Evolutionary conservation across 2,329 filamentous ascomycete genomes (phyloP).

Genomic region (Neocatenulostroma microsporum): DNA sequence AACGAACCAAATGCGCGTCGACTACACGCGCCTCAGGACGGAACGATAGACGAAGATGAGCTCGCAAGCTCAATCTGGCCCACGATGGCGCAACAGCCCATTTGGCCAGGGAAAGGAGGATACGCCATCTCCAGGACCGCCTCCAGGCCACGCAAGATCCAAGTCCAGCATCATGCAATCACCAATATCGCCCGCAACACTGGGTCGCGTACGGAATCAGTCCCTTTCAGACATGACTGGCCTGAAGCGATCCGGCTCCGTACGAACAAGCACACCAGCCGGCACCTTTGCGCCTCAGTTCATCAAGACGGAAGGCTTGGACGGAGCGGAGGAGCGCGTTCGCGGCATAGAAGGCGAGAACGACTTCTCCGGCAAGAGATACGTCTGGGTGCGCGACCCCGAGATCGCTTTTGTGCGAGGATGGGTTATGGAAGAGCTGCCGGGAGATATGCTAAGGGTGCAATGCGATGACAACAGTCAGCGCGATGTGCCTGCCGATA

Average conservation of each 20-base stretch:
- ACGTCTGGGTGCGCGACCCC: slow-evolving; percentile 91
- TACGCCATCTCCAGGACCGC: slow-evolving; percentile 58
- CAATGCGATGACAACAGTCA: slow-evolving; percentile 92
- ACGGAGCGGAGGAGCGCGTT: slow-evolving; percentile 48
- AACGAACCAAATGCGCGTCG: slow-evolving; percentile 12
- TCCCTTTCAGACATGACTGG: slow-evolving; percentile 45
- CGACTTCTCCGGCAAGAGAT: slow-evolving; percentile 96
- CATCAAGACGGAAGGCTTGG: slow-evolving; percentile 78
- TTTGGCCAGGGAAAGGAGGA: slow-evolving; percentile 53
- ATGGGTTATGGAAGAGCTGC: slow-evolving; percentile 78
- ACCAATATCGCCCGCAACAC: slow-evolving; percentile 40
- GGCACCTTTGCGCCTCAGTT: slow-evolving; percentile 94
- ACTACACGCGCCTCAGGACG: slow-evolving; percentile 3
- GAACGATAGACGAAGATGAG: slow-evolving; percentile 40
- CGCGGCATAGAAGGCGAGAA: slow-evolving; percentile 89
- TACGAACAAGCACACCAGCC: slow-evolving; percentile 55
- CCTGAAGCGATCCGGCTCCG: slow-evolving; percentile 49
- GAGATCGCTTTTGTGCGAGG: slow-evolving; percentile 84
- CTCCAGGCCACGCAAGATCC: slow-evolving; percentile 49
- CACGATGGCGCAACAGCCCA: slow-evolving; percentile 70
- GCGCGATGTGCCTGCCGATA: slow-evolving; percentile 76
- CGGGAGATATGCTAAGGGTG: slow-evolving; percentile 62
- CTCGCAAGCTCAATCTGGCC: slow-evolving; percentile 52
- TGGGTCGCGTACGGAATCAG: slow-evolving; percentile 59
- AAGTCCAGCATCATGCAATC: slow-evolving; percentile 68